phyloP scores from a whole-genome alignment of 179 eudicot species.

The Carnegiea gigantea region DNA sequence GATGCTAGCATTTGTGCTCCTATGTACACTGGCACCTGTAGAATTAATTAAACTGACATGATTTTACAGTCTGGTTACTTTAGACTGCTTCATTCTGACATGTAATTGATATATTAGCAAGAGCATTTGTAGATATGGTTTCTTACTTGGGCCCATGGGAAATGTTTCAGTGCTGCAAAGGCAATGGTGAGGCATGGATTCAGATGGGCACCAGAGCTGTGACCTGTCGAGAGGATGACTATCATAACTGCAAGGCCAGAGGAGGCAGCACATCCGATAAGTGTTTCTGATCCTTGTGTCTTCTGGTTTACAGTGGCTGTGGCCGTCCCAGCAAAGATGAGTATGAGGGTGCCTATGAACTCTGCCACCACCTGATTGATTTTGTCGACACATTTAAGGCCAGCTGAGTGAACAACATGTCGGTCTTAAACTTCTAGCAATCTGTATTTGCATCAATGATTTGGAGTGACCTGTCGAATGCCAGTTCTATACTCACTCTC shows the following conservation, averaged over 20 bases:
- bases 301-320: constrained; percentile 83
- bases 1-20: constrained; percentile 88
- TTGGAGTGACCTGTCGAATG: no score
- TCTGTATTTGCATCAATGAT: neutral
- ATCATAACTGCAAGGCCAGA: constrained; percentile 90
- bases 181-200: constrained; percentile 84
- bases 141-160: constrained; percentile 90
- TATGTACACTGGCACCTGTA: constrained; percentile 78
- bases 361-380: constrained; percentile 83
- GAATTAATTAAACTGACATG: neutral
- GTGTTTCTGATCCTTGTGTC: constrained; percentile 73
- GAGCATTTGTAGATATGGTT: neutral
- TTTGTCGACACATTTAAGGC: constrained; percentile 15
- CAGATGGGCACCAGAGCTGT: constrained; percentile 95
- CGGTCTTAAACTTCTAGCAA: neutral
- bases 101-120: neutral
- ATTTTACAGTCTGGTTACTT: neutral
- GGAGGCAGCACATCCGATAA: constrained; percentile 76
- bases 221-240: constrained; percentile 81
- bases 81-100: neutral
- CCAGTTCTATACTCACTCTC: no score
- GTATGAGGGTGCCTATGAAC: constrained; percentile 83
- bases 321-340: constrained; percentile 79
- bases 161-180: constrained; percentile 86
- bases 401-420: constrained; percentile 7